A percentile compares a stretch with the other conserved stretches of the same genome.
phyloP scores from a whole-genome alignment of 768 basidiomycete genomes.

The Tubosaeta sp. region DNA sequence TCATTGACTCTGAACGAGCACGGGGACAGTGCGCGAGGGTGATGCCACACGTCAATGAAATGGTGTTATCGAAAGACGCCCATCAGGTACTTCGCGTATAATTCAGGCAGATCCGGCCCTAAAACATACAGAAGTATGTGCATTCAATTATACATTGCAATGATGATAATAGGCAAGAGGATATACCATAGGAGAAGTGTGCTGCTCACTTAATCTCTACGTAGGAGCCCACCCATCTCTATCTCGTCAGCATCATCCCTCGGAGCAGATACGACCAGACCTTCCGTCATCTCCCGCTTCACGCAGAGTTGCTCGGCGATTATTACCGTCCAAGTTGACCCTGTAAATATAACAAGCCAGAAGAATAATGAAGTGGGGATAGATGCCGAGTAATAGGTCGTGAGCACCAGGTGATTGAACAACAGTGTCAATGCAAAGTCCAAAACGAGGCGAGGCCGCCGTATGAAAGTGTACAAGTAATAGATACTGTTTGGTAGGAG shows the following conservation, averaged over 20 bases:
- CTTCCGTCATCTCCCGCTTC: slow-evolving; percentile 84
- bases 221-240: slow-evolving; percentile 47
- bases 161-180: slow-evolving; percentile 2
- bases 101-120: slow-evolving; percentile 7
- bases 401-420: slow-evolving; percentile 89
- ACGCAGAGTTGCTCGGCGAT: slow-evolving; percentile 91
- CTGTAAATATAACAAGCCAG: slow-evolving; percentile 75
- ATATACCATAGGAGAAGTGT: slow-evolving; percentile 9
- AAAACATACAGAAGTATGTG: slow-evolving; percentile 11
- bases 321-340: slow-evolving; percentile 71
- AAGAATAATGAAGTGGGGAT: slow-evolving; percentile 89
- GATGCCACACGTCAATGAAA: slow-evolving; percentile 15
- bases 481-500: slow-evolving; percentile 45
- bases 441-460: slow-evolving; percentile 89
- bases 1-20: slow-evolving; percentile 4
- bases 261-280: slow-evolving; percentile 51
- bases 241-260: slow-evolving; percentile 49
- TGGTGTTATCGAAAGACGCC: too few relatives aligned
- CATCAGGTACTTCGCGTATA: too few relatives aligned
- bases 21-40: background rate
- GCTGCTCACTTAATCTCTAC: slow-evolving; percentile 57
- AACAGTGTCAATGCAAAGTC: slow-evolving; percentile 90
- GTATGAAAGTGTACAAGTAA: slow-evolving; percentile 82
- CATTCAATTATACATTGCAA: slow-evolving; percentile 22
- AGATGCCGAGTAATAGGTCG: slow-evolving; percentile 69